Evolutionary conservation across 805 yeast species (phyloP).

Genomic region (Sugiyamaella boreocaroliniensis): DNA sequence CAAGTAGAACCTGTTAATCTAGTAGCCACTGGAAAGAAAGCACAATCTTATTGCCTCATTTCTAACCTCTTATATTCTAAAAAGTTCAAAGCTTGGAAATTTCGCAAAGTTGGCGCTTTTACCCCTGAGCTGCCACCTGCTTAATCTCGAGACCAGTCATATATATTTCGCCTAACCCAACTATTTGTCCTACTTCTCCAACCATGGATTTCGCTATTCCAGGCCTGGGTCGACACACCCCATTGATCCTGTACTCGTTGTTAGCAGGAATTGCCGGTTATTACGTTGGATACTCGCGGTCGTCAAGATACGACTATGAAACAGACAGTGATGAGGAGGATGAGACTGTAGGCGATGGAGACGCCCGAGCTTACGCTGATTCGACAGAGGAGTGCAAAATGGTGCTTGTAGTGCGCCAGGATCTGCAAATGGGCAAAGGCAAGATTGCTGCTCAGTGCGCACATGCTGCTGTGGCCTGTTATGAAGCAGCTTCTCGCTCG

Average conservation of each 20-base stretch:
- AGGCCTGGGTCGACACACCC: neutral
- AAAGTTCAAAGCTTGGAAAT: no score
- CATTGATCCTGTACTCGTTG: neutral
- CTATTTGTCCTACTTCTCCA: neutral
- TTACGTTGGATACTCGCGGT: conserved; percentile 6
- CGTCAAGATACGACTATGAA: neutral
- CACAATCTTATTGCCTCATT: no score
- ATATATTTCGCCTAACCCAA: neutral
- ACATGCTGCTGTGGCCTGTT: conserved; percentile 93
- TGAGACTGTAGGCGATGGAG: conserved; percentile 15
- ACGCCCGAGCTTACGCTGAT: conserved; percentile 13
- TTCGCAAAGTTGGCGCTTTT: no score
- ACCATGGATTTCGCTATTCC: conserved; percentile 1
- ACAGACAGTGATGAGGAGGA: conserved; percentile 4
- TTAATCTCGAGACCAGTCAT: no score
- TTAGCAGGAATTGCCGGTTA: conserved; percentile 11
- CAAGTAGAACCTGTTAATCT: no score
- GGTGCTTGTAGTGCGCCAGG: conserved; percentile 85
- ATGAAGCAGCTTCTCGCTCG: conserved; percentile 48
- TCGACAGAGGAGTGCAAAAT: conserved; percentile 36
- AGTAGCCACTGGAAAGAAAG: no score
- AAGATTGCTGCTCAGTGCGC: conserved; percentile 96
- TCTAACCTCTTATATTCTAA: no score
- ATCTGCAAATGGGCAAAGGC: conserved; percentile 88
- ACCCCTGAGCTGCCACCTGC: no score